Conservation (phyloP, 2,329 filamentous ascomycete genomes). For the Fusarium haematococcum region DNA sequence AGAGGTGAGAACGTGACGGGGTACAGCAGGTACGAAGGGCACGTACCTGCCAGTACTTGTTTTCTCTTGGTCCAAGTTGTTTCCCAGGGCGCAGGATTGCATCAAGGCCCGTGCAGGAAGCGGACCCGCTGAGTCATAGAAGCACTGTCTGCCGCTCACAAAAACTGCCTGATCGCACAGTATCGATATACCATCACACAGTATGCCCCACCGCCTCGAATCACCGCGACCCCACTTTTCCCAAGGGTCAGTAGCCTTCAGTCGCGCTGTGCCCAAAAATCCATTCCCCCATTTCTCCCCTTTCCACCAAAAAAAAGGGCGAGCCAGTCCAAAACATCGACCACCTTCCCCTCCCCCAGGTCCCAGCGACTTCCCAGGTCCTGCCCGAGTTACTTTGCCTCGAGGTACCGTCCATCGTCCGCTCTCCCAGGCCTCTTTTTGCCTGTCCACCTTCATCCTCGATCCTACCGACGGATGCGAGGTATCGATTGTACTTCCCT, state of each 20-base stretch:
- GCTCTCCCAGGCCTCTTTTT: conserved; percentile 41
- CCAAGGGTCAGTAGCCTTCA: conserved; percentile 40
- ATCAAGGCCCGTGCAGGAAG: conserved; percentile 10
- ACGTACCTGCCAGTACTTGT: conserved; percentile 42
- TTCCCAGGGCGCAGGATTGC: conserved; percentile 18
- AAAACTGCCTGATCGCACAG: not conserved
- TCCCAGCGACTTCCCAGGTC: conserved; percentile 48
- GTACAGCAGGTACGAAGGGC: conserved; percentile 20
- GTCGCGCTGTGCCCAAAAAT: conserved; percentile 45
- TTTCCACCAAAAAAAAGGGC: conserved; percentile 50
- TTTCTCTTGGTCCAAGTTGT: conserved; percentile 22
- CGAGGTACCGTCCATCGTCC: conserved; percentile 52
- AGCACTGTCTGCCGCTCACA: conserved; percentile 3
- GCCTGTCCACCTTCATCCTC: conserved; percentile 34
- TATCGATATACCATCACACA: not conserved
- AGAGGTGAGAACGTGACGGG: conserved; percentile 18
- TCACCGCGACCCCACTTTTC: conserved; percentile 27
- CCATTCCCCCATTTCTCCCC: conserved; percentile 47
- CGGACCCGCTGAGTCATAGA: not conserved
- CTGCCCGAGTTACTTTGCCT: conserved; percentile 55
- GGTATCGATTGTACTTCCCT: conserved; percentile 38
- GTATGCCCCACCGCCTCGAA: conserved; percentile 12
- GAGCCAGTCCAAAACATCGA: conserved; percentile 54
- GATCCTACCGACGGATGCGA: conserved; percentile 31
- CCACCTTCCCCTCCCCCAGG: conserved; percentile 47